Evolutionary conservation across 257 asterid genomes (phyloP).

Genomic region (Phtheirospermum japonicum): DNA sequence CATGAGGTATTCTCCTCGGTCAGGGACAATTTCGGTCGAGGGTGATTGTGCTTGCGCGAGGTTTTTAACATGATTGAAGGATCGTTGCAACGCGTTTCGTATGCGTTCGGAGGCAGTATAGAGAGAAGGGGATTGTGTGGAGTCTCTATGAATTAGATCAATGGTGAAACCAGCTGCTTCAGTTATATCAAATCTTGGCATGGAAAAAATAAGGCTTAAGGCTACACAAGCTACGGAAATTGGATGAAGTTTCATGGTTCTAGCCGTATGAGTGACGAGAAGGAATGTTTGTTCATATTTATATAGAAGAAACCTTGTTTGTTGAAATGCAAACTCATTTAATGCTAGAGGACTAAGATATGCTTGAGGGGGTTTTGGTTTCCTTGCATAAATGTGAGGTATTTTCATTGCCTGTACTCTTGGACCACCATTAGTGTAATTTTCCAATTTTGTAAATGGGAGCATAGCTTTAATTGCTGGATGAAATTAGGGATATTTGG

Average conservation of each 20-base stretch:
- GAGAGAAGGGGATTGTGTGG: conserved; percentile 40
- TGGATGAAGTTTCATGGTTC: conserved; percentile 22
- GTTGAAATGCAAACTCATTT: not conserved
- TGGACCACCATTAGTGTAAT: conserved; percentile 9
- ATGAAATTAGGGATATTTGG: too few relatives aligned
- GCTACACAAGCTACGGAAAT: conserved; percentile 20
- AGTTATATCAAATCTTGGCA: conserved; percentile 6
- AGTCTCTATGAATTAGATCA: conserved; percentile 62
- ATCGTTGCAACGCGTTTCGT: conserved; percentile 39
- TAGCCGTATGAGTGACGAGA: conserved; percentile 7
- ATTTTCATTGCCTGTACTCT: not conserved
- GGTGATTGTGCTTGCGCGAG: conserved; percentile 14
- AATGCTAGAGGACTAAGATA: conserved; percentile 16
- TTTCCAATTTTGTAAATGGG: conserved; percentile 11
- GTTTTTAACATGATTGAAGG: conserved; percentile 33
- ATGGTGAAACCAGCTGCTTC: conserved; percentile 50
- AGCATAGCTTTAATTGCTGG: not conserved
- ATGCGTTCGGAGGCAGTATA: conserved; percentile 27
- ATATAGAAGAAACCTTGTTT: conserved; percentile 11
- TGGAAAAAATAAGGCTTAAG: conserved; percentile 11
- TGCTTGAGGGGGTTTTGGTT: conserved; percentile 6
- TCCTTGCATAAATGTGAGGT: conserved; percentile 16
- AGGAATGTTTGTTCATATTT: not conserved
- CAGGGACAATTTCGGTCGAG: conserved; percentile 32
- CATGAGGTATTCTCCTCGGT: conserved; percentile 59